phyloP scores from a whole-genome alignment of 2,329 filamentous ascomycete genomes.

The Beauveria sp. region DNA sequence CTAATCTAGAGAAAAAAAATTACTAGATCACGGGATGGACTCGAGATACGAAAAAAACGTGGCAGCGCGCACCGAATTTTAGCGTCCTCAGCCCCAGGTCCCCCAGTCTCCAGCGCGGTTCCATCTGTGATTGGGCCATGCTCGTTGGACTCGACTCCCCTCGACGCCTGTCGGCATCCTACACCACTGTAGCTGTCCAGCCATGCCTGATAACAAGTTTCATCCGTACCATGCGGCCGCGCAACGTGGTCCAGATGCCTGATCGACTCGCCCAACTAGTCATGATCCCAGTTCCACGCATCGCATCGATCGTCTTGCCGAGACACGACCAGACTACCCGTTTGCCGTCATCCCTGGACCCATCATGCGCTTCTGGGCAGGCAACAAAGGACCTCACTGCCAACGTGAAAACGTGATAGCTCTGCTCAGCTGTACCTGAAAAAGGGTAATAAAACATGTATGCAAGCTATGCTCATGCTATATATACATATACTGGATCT shows the following conservation, averaged over 20 bases:
- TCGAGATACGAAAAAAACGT: background rate
- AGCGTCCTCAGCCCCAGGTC: background rate
- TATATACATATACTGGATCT: background rate
- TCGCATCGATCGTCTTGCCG: conserved; percentile 3
- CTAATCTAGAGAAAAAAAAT: background rate
- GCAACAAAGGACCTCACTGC: background rate
- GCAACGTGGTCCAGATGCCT: background rate
- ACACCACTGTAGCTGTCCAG: background rate
- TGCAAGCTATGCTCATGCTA: background rate
- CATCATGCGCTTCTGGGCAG: background rate
- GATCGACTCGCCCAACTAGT: background rate
- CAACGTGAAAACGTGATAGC: no score
- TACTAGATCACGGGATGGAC: no score
- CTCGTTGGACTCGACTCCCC: background rate
- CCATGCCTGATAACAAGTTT: background rate
- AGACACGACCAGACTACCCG: background rate
- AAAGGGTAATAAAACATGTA: background rate
- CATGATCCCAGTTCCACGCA: background rate
- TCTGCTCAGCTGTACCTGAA: no score
- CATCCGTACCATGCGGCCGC: background rate
- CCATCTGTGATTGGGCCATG: background rate
- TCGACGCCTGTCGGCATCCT: background rate
- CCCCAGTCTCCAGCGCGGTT: conserved; percentile 7
- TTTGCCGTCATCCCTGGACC: background rate
- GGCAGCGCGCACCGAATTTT: conserved; percentile 3